Evolutionary conservation across 768 basidiomycete species (phyloP), one percentile per base, ranked within the genome.

Genomic region (Macrocybe gigantea): DNA sequence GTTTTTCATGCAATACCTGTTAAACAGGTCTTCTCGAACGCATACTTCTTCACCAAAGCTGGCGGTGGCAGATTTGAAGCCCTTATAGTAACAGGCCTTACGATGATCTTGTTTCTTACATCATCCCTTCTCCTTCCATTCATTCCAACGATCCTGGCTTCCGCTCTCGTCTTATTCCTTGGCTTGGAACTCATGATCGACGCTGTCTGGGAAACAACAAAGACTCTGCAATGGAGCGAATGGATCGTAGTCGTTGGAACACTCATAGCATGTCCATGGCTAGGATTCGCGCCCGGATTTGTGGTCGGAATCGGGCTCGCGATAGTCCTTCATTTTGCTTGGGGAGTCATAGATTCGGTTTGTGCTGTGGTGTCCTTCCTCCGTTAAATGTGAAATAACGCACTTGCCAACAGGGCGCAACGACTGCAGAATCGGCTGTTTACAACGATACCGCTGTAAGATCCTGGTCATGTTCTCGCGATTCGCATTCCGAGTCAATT

Each of bases 261-360:
- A 6, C 53, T 58, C 6, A 39, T 44, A 11, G 49, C 49, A 3
- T 59, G 60, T 36, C 57, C 58, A 0, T 56, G 56, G 45, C 36
- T 61, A 6, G 60, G 60, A 4, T 61, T 61, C 31, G 58, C 60
- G 31, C 51, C 52, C 39, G 60, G 60, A 29, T 61, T 61, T 31
- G 56, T 56, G 1, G 50, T 57, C 11, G 60, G 60, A 4, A 57
- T 61, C 31, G 58, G 53, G 3, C 44, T 50, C 3, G 58, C 60
- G 4, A 39, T 49, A 37, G 47, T 52, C 8, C 54, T 59, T 30
- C 54, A 61, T 33, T 40, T 59, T 11, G 35, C 45, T 7, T 61
- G 50, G 32, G 58, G 58, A 6, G 49, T 57, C 13, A 49, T 57
- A 12, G 60, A 61, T 38, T 58, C 60, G 44, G 59, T 60, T 33